Evolutionary conservation across 768 basidiomycete species (phyloP), one percentile per base, ranked within the genome.

Genomic region (Calocera cornea): DNA sequence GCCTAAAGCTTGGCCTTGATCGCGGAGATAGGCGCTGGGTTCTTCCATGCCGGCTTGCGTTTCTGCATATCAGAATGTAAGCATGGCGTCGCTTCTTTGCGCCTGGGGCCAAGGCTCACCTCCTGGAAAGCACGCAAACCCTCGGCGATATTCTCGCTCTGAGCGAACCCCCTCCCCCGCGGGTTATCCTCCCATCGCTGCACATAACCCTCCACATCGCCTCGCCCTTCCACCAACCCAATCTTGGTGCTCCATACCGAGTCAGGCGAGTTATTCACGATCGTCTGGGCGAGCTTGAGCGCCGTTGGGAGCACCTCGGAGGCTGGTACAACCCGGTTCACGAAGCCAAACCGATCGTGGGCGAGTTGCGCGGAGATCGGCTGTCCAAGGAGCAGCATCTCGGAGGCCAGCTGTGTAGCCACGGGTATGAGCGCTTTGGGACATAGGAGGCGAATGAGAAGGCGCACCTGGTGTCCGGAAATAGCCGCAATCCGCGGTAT

Each of bases 171-270:
- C 69, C 77, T 81, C 71, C 83, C 84, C 69, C 82, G 80, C 31
- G 74, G 72, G 22, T 82, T 81, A 71, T 78, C 74, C 8, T 79
- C 73, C 65, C 85, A 84, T 0, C 77, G 77, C 8, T 76, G 54
- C 2, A 86, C 79, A 0, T 83, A 79, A 16, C 84, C 80, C 27
- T 84, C 81, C 47, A 84, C 76, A 41, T 81, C 80, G n/a, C 80
- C 79, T 44, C 79, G 77, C 69, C 86, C 82, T 1, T 83, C 74
- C 17, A 88, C 65, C 10, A 94, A 77, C 0, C 82, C 87, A n/a
- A 81, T 78, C 74, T 92, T 94, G 1, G 89, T 87, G 54, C 83
- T 81, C 70, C 88, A 87, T 0, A 92, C 86, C 0, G 90, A 81
- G 74, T 92, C 92, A 0, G 91, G 92, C 0, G 89, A 90, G 71